Conservation (phyloP, 192 early-diverging fungal species). For the Radiomyces spectabilis region DNA sequence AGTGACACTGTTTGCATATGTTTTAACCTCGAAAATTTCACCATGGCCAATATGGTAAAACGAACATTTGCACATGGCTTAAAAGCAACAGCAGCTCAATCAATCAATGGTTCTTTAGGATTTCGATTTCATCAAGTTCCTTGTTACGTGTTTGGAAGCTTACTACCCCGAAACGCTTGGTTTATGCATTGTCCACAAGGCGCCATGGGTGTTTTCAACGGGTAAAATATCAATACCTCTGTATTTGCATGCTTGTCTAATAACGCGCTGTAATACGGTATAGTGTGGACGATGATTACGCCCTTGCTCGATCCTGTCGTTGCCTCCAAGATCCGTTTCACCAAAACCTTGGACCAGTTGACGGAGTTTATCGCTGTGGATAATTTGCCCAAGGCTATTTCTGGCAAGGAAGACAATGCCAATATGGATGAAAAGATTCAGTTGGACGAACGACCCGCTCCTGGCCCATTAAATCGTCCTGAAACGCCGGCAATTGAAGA, state of each 20-base stretch:
- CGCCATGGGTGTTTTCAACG: slow-evolving; percentile 82
- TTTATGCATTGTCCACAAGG: slow-evolving; percentile 71
- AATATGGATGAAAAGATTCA: slow-evolving; percentile 1
- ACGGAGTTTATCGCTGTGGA: slow-evolving; percentile 50
- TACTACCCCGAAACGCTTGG: slow-evolving; percentile 92
- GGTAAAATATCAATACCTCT: no score
- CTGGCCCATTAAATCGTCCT: neutral
- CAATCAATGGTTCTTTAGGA: no score
- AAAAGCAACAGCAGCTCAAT: no score
- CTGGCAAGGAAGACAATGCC: slow-evolving; percentile 31
- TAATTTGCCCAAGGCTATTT: slow-evolving; percentile 48
- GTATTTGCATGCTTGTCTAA: no score
- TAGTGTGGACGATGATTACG: slow-evolving; percentile 74
- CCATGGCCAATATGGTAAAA: slow-evolving; percentile 60
- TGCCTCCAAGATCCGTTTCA: slow-evolving; percentile 78
- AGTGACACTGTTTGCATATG: slow-evolving; percentile 66
- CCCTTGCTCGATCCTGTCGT: slow-evolving; percentile 91
- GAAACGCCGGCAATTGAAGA: neutral
- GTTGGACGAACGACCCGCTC: neutral
- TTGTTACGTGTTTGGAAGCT: slow-evolving; percentile 72
- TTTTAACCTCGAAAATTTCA: slow-evolving; percentile 73
- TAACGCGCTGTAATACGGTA: neutral
- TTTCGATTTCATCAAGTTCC: slow-evolving; percentile 67
- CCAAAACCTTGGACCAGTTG: slow-evolving; percentile 53
- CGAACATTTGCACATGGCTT: no score